These are phyloP conservation scores for Hyphochytrium catenoides DNA, from an alignment of 352 stramenopile genomes.

Conservation along the genomic window DNA sequence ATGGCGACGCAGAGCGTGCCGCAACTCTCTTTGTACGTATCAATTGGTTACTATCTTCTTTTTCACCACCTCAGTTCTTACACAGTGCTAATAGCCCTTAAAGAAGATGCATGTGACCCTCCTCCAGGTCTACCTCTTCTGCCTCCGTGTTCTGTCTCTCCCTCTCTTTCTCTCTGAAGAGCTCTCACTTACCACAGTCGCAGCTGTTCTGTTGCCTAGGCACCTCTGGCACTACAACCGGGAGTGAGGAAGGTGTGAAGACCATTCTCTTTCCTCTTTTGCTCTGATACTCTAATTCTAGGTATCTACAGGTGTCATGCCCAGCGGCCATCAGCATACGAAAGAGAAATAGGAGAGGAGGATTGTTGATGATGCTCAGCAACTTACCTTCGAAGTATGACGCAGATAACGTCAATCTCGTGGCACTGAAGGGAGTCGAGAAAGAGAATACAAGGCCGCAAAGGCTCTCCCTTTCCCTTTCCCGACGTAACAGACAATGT, in stretches of 20 bases:
- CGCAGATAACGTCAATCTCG: constrained; percentile 57
- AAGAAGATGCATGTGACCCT: too few species aligned
- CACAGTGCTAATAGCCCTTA: too few species aligned
- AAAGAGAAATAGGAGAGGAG: not conserved
- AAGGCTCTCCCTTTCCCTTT: not conserved
- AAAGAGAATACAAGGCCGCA: constrained; percentile 60
- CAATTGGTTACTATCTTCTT: too few species aligned
- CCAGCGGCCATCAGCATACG: too few species aligned
- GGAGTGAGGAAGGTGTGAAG: constrained; percentile 22
- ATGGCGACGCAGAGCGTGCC: too few species aligned
- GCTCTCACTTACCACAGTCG: constrained; percentile 71
- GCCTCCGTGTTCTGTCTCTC: too few species aligned
- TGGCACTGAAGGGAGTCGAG: constrained; percentile 84
- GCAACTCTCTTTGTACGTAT: too few species aligned
- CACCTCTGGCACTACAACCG: constrained; percentile 52
- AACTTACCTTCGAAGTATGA: constrained; percentile 56
- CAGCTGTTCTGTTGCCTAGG: constrained; percentile 75
- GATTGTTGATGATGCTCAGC: constrained; percentile 28
- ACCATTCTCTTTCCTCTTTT: constrained; percentile 10
- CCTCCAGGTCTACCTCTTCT: too few species aligned
- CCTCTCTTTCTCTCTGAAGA: constrained; percentile 25
- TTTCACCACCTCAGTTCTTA: too few species aligned
- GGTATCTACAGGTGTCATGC: constrained; percentile 19
- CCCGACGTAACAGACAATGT: constrained; percentile 10
- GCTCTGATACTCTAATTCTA: constrained; percentile 40